Evolutionary conservation across 2,329 filamentous ascomycete genomes (phyloP), one percentile per base, ranked within the genome.

Genomic region (Raffaelea albimanens): DNA sequence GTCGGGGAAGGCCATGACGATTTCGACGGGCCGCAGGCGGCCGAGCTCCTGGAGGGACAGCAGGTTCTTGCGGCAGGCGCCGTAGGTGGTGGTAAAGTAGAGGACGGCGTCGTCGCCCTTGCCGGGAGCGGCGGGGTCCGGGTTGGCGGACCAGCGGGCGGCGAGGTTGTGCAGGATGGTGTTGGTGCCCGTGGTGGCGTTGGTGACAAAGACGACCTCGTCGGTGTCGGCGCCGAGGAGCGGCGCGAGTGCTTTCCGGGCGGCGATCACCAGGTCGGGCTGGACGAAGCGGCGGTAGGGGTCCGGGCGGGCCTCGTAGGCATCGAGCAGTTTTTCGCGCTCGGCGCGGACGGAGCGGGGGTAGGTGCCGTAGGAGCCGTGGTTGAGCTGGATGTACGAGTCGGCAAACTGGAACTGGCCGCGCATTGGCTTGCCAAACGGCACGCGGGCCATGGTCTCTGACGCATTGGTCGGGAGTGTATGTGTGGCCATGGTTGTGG

Each of bases 151-250:
- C 50, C 52, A 55, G 36, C 13, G 4, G 3, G 43, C 33, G 1
- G 52, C 60, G 11, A 89, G 60, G 54, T 82, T 85, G n/a, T 80
- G 73, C 16, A 89, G 67, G 7, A 87, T 73, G 0, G 75, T 81
- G 57, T 85, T 85, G 33, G 83, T 62, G 21, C 76, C 81, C 0
- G 79, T 85, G 0, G 83, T 86, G 19, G 84, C 82, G 59, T 89
- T 89, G 20, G 78, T 73, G 2, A 87, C 74, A 51, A 87, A 77
- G 1, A 87, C 84, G 33, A 82, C 68, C 46, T 82, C 77, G 19
- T 76, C 66, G 0, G 67, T 58, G 41, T 44, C 47, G 1, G 67
- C 57, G 52, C 84, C 75, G 43, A 89, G 68, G 36, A 82, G 57
- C n/a, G 68, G 63, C 4, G 80, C 75, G 21, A 87, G 60, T 1